Evolutionary conservation across 2,329 filamentous ascomycete genomes (phyloP).

Genomic region (Diaporthe caulivora): DNA sequence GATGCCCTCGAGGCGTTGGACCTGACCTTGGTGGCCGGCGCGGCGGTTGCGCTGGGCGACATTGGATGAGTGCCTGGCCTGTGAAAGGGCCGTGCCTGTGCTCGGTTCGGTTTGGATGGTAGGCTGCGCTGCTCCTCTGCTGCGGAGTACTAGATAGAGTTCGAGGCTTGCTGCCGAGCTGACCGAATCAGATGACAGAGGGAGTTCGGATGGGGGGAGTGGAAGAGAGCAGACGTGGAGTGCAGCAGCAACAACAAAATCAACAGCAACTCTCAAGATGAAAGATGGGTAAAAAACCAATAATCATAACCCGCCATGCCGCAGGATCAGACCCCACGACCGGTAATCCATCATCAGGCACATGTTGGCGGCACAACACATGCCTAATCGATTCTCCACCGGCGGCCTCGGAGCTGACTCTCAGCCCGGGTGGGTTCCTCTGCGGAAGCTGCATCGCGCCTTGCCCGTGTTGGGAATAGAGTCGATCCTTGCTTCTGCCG

Average conservation of each 20-base stretch:
- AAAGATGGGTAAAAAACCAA: background rate
- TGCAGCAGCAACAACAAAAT: background rate
- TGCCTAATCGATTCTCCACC: background rate
- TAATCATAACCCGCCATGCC: background rate
- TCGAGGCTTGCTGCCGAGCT: slow-evolving; percentile 22
- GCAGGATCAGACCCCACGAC: background rate
- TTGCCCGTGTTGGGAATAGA: slow-evolving; percentile 25
- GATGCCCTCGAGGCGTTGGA: slow-evolving; percentile 35
- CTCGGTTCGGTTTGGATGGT: background rate
- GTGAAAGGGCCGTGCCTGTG: slow-evolving; percentile 12
- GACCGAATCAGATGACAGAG: background rate
- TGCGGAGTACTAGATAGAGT: slow-evolving; percentile 25
- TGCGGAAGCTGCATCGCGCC: slow-evolving; percentile 5
- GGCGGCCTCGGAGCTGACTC: slow-evolving; percentile 28
- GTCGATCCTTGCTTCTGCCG: slow-evolving; percentile 24
- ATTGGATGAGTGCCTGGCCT: background rate
- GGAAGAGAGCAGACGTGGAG: background rate
- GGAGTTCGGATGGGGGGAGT: background rate
- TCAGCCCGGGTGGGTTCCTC: slow-evolving; percentile 7
- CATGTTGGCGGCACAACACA: slow-evolving; percentile 11
- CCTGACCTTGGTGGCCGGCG: slow-evolving; percentile 24
- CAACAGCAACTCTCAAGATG: background rate
- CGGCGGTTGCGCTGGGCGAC: slow-evolving; percentile 28
- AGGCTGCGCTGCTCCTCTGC: no score
- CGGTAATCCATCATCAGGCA: slow-evolving; percentile 3